Evolutionary conservation across 768 basidiomycete genomes (phyloP), one percentile per base, ranked within the genome.

Genomic region (Galerina sulciceps): DNA sequence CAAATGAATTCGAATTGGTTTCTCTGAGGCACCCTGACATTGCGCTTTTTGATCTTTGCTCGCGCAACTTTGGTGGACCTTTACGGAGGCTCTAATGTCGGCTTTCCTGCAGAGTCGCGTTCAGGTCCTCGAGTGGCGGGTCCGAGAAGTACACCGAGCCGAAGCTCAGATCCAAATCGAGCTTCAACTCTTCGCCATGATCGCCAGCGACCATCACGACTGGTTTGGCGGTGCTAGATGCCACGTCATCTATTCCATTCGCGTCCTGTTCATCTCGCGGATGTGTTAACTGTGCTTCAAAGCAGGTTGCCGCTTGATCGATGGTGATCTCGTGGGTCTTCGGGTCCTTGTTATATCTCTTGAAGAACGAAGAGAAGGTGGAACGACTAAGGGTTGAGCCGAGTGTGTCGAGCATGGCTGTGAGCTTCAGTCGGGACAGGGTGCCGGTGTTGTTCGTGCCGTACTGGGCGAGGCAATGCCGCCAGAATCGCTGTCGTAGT

Each of bases 321-420:
- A 91, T 72, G 1, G 87, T 88, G 35, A 99, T 75, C 64, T 93
- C 88, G 58, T 88, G 94, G 20, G 77, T 72, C 6, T 80, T 78
- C 0, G 87, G 82, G 4, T 80, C 74, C 72, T 92, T 93, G 57
- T 81, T 81, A 65, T 80, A 83, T 6, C 85, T 81, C 10, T 80
- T 83, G 76, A 92, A 98, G 82, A 96, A 98, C 14, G 81, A 81
- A 63, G 90, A 82, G 58, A 98, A 77, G 1, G 96, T 99, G 46
- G 86, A 78, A 0, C 73, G 74, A 8, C 90, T 91, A 47, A 99
- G 84, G 0, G 96, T 98, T 4, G 95, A 97, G 4, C 95, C 95
- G 34, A 99, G 87, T 1, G 95, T 96, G 75, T 98, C 96, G 41
- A 99, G 88, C 92, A 98, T 95, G 10, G 92, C 92, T 0, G 90